Percentiles rank a stretch among this genome's conserved stretches.
phyloP scores from a whole-genome alignment of 2,329 filamentous ascomycete genomes.

The Pseudohalonectria lignicola region DNA sequence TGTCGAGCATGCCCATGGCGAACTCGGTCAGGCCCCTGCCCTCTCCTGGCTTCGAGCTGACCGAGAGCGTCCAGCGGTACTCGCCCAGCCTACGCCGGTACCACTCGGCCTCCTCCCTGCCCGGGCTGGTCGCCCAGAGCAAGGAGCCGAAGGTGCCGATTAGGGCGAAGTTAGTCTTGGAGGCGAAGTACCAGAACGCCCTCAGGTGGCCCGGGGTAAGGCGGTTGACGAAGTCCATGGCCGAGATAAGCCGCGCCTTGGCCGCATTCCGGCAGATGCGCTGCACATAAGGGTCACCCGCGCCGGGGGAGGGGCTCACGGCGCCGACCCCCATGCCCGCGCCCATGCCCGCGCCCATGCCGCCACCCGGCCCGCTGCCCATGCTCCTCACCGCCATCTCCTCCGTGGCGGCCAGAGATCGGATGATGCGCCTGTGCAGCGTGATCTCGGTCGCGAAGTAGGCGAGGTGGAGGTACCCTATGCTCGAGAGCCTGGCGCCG shows the following conservation, averaged over 20 bases:
- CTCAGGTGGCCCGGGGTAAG: slow-evolving; percentile 75
- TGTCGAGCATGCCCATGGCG: slow-evolving; percentile 69
- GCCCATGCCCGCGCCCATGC: not conserved
- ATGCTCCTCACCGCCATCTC: slow-evolving; percentile 22
- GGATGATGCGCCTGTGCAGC: slow-evolving; percentile 81
- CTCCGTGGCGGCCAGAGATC: slow-evolving; percentile 50
- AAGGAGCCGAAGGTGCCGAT: slow-evolving; percentile 90
- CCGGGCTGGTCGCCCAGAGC: slow-evolving; percentile 80
- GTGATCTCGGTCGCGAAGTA: slow-evolving; percentile 95
- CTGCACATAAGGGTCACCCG: slow-evolving; percentile 68
- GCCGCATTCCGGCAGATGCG: slow-evolving; percentile 91
- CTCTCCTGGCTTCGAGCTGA: slow-evolving; percentile 62
- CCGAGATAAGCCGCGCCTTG: slow-evolving; percentile 86
- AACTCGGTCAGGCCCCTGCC: slow-evolving; percentile 51
- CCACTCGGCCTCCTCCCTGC: slow-evolving; percentile 82
- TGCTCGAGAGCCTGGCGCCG: slow-evolving; percentile 39
- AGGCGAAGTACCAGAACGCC: slow-evolving; percentile 89
- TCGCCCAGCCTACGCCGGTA: slow-evolving; percentile 78
- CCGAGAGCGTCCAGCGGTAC: slow-evolving; percentile 87
- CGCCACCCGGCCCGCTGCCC: slow-evolving; percentile 5
- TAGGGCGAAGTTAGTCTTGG: slow-evolving; percentile 83
- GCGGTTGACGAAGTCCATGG: slow-evolving; percentile 95
- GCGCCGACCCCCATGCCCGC: not conserved
- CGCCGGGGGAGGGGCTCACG: slow-evolving; percentile 12
- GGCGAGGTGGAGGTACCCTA: slow-evolving; percentile 75